Percentiles rank a stretch among this genome's conserved stretches.
Conservation (phyloP, 345 rosid species). For the Salix brachista region DNA sequence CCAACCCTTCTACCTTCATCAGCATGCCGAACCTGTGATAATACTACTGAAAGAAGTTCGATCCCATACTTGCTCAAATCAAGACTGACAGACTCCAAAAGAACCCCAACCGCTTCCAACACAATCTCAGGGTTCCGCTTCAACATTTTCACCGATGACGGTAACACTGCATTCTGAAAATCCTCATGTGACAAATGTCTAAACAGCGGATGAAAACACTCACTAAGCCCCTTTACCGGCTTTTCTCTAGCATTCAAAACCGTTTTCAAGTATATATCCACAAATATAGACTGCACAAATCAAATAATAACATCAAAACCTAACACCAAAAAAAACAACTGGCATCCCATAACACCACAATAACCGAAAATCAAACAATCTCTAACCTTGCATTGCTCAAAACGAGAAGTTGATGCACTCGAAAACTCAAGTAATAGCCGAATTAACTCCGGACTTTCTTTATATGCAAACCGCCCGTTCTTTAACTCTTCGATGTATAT, state of each 20-base stretch:
- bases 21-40: slow-evolving; percentile 75
- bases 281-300: slow-evolving; percentile 58
- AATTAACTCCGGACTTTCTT: slow-evolving; percentile 67
- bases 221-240: slow-evolving; percentile 53
- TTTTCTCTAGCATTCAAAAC: slow-evolving; percentile 82
- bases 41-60: slow-evolving; percentile 68
- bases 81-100: slow-evolving; percentile 56
- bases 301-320: slow-evolving; percentile 15
- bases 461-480: slow-evolving; percentile 62
- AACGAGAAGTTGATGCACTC: slow-evolving; percentile 39
- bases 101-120: slow-evolving; percentile 70
- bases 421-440: slow-evolving; percentile 68
- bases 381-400: slow-evolving; percentile 66
- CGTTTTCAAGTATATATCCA: slow-evolving; percentile 72
- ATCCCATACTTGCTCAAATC: slow-evolving; percentile 88
- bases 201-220: slow-evolving; percentile 63
- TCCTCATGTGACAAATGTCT: slow-evolving; percentile 61
- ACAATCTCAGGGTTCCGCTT: slow-evolving; percentile 97
- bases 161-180: slow-evolving; percentile 67
- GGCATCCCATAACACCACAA: neutral
- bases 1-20: slow-evolving; percentile 78
- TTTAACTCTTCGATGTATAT: slow-evolving; percentile 58
- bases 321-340: neutral
- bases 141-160: slow-evolving; percentile 85
- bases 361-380: neutral